phyloP scores from a whole-genome alignment of 805 yeast species.

The Schwanniomyces vanrijiae region DNA sequence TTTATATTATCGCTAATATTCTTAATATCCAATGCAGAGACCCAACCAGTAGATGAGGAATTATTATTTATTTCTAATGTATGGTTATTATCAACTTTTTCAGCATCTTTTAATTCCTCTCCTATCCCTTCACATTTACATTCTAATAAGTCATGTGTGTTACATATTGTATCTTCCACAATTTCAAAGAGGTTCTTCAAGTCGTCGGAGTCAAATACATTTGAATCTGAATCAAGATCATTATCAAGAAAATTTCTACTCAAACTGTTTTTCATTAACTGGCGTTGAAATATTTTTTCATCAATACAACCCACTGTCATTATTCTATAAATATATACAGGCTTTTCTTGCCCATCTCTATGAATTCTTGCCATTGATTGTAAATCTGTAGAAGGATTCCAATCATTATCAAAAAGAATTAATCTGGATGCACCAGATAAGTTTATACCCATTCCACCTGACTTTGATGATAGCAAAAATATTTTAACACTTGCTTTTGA shows the following conservation, averaged over 20 bases:
- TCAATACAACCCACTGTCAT: constrained; percentile 89
- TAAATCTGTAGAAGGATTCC: constrained; percentile 92
- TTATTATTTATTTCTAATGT: neutral
- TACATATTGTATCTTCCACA: constrained; percentile 47
- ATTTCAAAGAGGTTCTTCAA: constrained; percentile 74
- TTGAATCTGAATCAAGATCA: constrained; percentile 47
- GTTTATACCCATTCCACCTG: constrained; percentile 94
- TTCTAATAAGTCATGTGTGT: constrained; percentile 75
- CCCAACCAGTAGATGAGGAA: constrained; percentile 39
- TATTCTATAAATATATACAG: constrained; percentile 79
- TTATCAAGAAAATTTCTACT: constrained; percentile 65
- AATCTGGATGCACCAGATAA: constrained; percentile 87
- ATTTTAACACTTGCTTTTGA: constrained; percentile 47
- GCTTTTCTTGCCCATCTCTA: constrained; percentile 84
- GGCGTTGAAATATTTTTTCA: constrained; percentile 92
- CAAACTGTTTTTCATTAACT: constrained; percentile 76
- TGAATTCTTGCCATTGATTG: constrained; percentile 97
- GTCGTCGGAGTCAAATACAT: constrained; percentile 68
- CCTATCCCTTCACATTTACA: constrained; percentile 65
- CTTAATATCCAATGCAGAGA: constrained; percentile 54
- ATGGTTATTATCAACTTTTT: neutral
- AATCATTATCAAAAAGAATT: constrained; percentile 86
- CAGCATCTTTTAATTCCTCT: constrained; percentile 9
- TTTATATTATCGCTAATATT: constrained; percentile 26
- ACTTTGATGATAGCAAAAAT: constrained; percentile 80